Percentiles rank a stretch among this genome's conserved stretches.
phyloP scores from a whole-genome alignment of 306 rosid genomes.

The Lagenaria siceraria region DNA sequence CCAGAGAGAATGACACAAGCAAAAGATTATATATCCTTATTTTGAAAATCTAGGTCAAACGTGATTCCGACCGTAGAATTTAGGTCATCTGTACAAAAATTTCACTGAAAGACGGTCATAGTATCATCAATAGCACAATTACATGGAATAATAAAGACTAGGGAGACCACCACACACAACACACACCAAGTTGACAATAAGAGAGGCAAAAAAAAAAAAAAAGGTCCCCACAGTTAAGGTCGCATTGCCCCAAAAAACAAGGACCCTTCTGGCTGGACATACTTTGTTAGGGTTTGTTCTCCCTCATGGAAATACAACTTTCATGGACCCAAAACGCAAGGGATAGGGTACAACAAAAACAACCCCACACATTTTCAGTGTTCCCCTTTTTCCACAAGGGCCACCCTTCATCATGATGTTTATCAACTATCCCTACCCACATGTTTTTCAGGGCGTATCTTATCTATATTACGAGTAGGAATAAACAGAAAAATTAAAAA shows the following conservation, averaged over 20 bases:
- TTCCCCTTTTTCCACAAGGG: background rate
- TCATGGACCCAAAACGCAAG: background rate
- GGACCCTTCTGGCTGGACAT: slow-evolving; percentile 4
- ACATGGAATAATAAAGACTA: background rate
- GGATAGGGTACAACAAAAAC: background rate
- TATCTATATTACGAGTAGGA: too few relatives aligned
- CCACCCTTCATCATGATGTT: background rate
- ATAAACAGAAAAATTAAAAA: too few relatives aligned
- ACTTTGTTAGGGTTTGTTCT: background rate
- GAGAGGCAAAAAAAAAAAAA: background rate
- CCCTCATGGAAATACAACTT: background rate
- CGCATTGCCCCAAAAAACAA: slow-evolving; percentile 2
- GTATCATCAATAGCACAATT: background rate
- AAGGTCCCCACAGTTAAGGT: slow-evolving; percentile 3
- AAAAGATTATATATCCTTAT: too few relatives aligned
- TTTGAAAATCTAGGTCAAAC: too few relatives aligned
- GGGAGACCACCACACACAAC: background rate
- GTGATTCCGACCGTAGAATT: too few relatives aligned
- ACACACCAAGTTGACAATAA: slow-evolving; percentile 6
- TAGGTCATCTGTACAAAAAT: too few relatives aligned
- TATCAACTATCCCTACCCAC: background rate
- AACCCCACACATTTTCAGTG: background rate
- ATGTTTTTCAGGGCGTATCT: background rate
- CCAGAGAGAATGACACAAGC: too few relatives aligned
- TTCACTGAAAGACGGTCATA: background rate